Percentiles rank a stretch among this genome's conserved stretches.
These are phyloP conservation scores for Monosporascus cannonballus DNA, from an alignment of 2,329 filamentous ascomycete genomes.

Conservation along the genomic window DNA sequence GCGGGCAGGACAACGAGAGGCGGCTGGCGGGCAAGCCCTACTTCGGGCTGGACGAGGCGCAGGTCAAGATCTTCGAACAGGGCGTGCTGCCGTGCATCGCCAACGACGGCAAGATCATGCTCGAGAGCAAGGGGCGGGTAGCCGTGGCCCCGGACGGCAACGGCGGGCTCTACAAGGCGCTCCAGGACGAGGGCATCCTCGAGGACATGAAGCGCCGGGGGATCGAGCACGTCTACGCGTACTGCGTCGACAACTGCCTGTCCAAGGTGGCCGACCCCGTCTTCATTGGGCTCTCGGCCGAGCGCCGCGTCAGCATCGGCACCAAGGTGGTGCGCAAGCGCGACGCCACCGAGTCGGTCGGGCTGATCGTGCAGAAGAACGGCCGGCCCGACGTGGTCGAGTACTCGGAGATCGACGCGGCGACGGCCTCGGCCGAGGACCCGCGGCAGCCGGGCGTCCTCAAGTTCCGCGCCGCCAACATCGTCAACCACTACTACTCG, in stretches of 20 bases:
- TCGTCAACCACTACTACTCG: conserved; percentile 99
- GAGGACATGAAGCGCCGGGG: conserved; percentile 84
- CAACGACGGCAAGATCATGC: conserved; percentile 93
- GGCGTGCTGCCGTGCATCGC: conserved; percentile 94
- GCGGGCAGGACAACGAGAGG: conserved; percentile 58
- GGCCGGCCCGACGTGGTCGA: conserved; percentile 96
- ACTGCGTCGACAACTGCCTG: conserved; percentile 99
- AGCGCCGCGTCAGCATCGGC: conserved; percentile 86
- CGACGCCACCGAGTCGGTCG: conserved; percentile 90
- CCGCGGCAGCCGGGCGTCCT: conserved; percentile 72
- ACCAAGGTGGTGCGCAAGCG: conserved; percentile 99
- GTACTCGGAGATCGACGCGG: conserved; percentile 92
- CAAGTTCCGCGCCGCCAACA: conserved; percentile 96
- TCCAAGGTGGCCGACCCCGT: conserved; percentile 95
- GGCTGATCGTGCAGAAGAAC: conserved; percentile 90
- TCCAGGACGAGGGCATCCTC: conserved; percentile 59
- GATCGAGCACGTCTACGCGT: conserved; percentile 91
- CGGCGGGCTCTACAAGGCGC: conserved; percentile 90
- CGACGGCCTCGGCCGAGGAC: conserved; percentile 85
- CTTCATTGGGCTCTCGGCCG: conserved; percentile 89
- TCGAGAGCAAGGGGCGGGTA: conserved; percentile 85
- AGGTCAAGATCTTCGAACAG: conserved; percentile 93
- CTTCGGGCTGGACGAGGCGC: conserved; percentile 81
- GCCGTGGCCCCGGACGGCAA: conserved; percentile 97
- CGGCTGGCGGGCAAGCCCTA: conserved; percentile 40